Evolutionary conservation across 257 asterid genomes (phyloP).

Genomic region (Paraleonurus japonicus): DNA sequence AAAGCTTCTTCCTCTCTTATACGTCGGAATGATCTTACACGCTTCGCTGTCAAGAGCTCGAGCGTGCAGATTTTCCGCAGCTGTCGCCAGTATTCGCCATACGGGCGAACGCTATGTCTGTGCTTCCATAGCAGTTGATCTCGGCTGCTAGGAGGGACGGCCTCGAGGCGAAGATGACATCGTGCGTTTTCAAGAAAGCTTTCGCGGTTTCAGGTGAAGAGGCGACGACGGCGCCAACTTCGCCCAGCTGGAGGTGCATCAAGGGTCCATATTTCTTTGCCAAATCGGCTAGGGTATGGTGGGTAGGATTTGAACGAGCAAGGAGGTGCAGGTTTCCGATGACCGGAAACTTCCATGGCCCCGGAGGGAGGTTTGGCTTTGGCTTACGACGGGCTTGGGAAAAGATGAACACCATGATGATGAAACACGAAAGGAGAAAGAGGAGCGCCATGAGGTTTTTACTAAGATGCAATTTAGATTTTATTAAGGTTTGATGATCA

Average conservation of each 20-base stretch:
- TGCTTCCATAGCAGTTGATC: slow-evolving; percentile 18
- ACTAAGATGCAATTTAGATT: not conserved
- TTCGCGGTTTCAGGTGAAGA: slow-evolving; percentile 28
- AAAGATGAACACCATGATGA: not conserved
- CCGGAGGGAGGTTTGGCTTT: slow-evolving; percentile 23
- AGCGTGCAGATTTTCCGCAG: slow-evolving; percentile 29
- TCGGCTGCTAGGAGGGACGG: slow-evolving; percentile 17
- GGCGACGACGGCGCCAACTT: slow-evolving; percentile 19
- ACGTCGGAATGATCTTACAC: slow-evolving; percentile 20
- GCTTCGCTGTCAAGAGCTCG: slow-evolving; percentile 27
- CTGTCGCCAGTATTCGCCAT: slow-evolving; percentile 41
- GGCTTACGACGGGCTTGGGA: not conserved
- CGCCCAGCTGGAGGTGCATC: slow-evolving; percentile 36
- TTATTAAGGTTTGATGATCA: not conserved
- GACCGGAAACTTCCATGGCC: slow-evolving; percentile 31
- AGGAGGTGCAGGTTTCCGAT: slow-evolving; percentile 36
- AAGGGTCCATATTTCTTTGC: slow-evolving; percentile 37
- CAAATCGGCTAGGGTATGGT: slow-evolving; percentile 13
- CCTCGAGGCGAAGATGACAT: slow-evolving; percentile 26
- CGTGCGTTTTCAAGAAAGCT: slow-evolving; percentile 30
- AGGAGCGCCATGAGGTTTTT: not conserved
- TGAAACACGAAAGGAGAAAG: not conserved
- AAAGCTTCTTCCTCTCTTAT: slow-evolving; percentile 28
- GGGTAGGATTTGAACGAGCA: not conserved
- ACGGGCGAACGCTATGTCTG: slow-evolving; percentile 25